These are phyloP conservation scores for Populus tremula DNA, from an alignment of 345 rosid genomes.

Conservation along the genomic window DNA sequence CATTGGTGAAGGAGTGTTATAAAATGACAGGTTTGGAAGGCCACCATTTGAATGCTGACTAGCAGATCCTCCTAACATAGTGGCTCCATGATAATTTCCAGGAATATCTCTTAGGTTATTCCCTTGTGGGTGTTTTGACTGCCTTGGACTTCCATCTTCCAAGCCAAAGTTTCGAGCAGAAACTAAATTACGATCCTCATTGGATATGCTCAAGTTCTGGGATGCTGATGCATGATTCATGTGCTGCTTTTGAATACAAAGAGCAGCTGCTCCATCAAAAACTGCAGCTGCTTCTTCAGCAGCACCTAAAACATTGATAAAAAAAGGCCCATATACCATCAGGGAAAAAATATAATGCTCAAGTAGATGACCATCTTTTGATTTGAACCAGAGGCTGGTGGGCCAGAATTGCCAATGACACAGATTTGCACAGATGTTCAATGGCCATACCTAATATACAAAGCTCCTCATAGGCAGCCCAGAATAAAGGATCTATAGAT, in stretches of 20 bases:
- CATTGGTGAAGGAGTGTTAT: conserved; percentile 90
- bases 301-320: conserved; percentile 52
- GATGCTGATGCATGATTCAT: conserved; percentile 45
- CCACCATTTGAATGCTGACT: conserved; percentile 68
- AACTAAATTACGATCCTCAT: conserved; percentile 59
- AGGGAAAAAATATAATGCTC: neutral
- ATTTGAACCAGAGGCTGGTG: neutral
- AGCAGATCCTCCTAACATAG: conserved; percentile 40
- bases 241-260: conserved; percentile 80
- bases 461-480: conserved; percentile 95
- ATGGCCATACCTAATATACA: conserved; percentile 70
- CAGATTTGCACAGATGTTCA: neutral
- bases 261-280: conserved; percentile 89
- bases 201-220: conserved; percentile 37
- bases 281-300: conserved; percentile 83
- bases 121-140: conserved; percentile 60
- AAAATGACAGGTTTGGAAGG: conserved; percentile 59
- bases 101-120: conserved; percentile 69
- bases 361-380: neutral
- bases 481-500: conserved; percentile 81
- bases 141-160: conserved; percentile 70
- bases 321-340: neutral
- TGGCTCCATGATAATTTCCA: conserved; percentile 55
- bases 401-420: conserved; percentile 4
- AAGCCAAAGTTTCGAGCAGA: conserved; percentile 40